Conservation (phyloP, 305 asterid species). For the Fraxinus latifolia region DNA sequence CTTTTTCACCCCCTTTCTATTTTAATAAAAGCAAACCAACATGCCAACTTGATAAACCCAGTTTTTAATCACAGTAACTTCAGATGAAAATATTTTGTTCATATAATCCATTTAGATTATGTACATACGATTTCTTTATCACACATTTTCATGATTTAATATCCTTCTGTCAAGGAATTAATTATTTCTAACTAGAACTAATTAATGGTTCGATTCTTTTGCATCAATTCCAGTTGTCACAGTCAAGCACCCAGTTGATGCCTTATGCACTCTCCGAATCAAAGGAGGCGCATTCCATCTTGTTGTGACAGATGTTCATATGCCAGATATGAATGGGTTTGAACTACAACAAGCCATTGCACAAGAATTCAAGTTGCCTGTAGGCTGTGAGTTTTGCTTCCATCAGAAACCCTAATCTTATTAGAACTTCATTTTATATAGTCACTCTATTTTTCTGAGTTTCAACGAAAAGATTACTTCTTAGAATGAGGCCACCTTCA, state of each 20-base stretch:
- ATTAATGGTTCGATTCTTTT: neutral
- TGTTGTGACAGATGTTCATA: constrained; percentile 49
- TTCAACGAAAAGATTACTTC: neutral
- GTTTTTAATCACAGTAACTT: neutral
- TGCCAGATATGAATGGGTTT: constrained; percentile 55
- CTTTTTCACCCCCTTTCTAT: neutral
- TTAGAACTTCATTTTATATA: neutral
- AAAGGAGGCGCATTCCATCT: constrained; percentile 37
- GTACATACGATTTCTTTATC: neutral
- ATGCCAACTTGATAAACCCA: neutral
- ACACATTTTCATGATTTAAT: neutral
- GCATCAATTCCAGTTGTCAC: constrained; percentile 39
- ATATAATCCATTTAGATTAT: constrained; percentile 20
- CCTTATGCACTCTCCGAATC: constrained; percentile 41
- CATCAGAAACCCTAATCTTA: neutral
- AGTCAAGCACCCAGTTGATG: constrained; percentile 44
- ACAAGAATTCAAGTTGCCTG: constrained; percentile 49
- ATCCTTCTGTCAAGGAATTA: neutral
- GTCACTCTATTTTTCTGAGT: neutral
- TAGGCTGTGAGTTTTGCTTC: constrained; percentile 41
- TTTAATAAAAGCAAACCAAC: neutral
- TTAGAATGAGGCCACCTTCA: neutral
- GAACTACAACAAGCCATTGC: constrained; percentile 42
- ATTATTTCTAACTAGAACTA: neutral
- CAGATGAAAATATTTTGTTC: neutral